These are phyloP conservation scores for Pezicula carpinea DNA, from an alignment of 2,329 filamentous ascomycete genomes.

Conservation along the genomic window DNA sequence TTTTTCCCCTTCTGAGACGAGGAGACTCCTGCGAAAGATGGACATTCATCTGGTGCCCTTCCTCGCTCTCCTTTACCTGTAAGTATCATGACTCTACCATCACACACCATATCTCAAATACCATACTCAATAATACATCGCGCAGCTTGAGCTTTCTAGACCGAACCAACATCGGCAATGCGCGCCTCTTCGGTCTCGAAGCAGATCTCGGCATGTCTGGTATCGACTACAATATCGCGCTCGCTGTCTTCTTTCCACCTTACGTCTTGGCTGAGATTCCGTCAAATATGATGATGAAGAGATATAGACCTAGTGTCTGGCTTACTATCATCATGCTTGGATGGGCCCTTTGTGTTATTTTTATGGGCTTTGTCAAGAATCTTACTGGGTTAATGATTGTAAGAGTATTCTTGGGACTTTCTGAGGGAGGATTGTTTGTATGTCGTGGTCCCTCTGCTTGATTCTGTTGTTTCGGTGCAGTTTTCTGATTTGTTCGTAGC, in stretches of 20 bases:
- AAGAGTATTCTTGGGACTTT: slow-evolving; percentile 19
- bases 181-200: slow-evolving; percentile 18
- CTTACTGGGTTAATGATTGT: slow-evolving; percentile 28
- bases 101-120: slow-evolving; percentile 20
- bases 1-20: slow-evolving; percentile 38
- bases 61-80: slow-evolving; percentile 53
- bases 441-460: not conserved
- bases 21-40: slow-evolving; percentile 48
- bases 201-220: slow-evolving; percentile 20
- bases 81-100: not conserved
- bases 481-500: not conserved
- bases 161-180: slow-evolving; percentile 20
- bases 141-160: slow-evolving; percentile 13
- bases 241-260: slow-evolving; percentile 20
- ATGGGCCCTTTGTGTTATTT: slow-evolving; percentile 12
- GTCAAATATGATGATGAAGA: slow-evolving; percentile 51
- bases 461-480: not conserved
- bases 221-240: slow-evolving; percentile 20
- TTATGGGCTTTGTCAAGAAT: slow-evolving; percentile 27
- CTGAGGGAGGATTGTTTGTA: slow-evolving; percentile 17
- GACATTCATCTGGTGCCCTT: slow-evolving; percentile 55
- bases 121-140: not conserved
- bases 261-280: slow-evolving; percentile 40
- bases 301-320: slow-evolving; percentile 49
- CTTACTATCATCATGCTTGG: slow-evolving; percentile 58